A percentile compares a stretch with the other conserved stretches of the same genome.
phyloP scores from a whole-genome alignment of 176 grass and related monocot genomes.

The Triticum aestivum region DNA sequence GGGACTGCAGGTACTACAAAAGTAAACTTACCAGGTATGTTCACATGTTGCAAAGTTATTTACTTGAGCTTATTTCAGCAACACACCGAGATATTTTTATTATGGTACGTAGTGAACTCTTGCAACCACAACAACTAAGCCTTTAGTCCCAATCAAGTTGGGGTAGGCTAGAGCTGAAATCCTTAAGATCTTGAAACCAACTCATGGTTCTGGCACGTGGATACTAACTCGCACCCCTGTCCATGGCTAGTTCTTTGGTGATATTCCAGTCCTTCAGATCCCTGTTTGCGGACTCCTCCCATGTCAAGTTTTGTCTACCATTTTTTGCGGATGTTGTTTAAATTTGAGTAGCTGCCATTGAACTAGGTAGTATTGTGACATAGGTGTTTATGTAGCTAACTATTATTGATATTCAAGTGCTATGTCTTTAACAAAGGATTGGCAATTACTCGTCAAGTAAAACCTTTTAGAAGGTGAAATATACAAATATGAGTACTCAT shows the following conservation, averaged over 20 bases:
- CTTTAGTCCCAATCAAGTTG: no score
- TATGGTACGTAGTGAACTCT: background rate
- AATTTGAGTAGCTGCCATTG: background rate
- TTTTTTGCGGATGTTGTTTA: background rate
- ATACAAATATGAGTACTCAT: background rate
- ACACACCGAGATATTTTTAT: background rate
- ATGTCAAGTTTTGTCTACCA: no score
- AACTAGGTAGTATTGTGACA: conserved; percentile 12
- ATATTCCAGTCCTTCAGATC: no score
- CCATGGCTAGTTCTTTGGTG: no score
- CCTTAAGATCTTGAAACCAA: no score
- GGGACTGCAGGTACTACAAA: conserved; percentile 36
- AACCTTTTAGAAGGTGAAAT: conserved; percentile 2
- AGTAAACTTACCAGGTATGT: conserved; percentile 46
- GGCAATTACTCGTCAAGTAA: background rate
- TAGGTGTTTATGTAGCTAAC: background rate
- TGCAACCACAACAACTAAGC: background rate
- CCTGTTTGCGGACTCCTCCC: no score
- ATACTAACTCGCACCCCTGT: no score
- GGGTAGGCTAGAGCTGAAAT: no score
- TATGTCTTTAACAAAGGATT: background rate
- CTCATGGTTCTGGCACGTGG: no score
- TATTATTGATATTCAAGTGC: background rate
- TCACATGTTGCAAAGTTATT: conserved; percentile 11
- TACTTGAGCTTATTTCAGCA: background rate